A percentile compares a stretch with the other conserved stretches of the same genome.
Evolutionary conservation across 1,284 basidiomycete genomes (phyloP).

Genomic region (Ustilago lituana): DNA sequence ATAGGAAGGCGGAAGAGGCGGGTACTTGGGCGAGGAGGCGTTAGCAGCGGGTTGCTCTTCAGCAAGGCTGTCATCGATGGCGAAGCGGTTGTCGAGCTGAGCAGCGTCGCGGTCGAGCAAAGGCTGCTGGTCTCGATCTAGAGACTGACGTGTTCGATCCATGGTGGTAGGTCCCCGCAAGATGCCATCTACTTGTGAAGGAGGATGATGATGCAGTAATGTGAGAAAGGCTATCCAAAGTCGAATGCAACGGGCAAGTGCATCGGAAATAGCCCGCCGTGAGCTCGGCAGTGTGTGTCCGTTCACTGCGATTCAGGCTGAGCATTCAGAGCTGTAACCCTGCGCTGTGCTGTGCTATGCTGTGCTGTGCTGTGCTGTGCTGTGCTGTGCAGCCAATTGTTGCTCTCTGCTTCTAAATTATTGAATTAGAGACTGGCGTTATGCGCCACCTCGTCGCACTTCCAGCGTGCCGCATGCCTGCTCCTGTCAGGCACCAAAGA

Average conservation of each 20-base stretch:
- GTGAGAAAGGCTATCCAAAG: too few relatives aligned
- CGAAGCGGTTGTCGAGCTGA: constrained; percentile 51
- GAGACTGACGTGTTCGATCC: constrained; percentile 21
- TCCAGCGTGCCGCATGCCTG: too few relatives aligned
- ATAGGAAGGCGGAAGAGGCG: constrained; percentile 56
- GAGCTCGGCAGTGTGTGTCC: constrained; percentile 4
- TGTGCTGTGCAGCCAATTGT: neutral
- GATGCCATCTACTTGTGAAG: neutral
- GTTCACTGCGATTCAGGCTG: too few relatives aligned
- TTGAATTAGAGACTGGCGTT: too few relatives aligned
- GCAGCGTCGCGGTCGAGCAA: constrained; percentile 28
- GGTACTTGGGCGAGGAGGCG: constrained; percentile 47
- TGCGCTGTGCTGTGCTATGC: too few relatives aligned
- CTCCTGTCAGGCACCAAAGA: too few relatives aligned
- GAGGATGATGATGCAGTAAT: too few relatives aligned
- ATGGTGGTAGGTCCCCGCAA: constrained; percentile 10
- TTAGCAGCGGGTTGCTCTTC: constrained; percentile 22
- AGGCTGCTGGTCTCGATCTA: constrained; percentile 38
- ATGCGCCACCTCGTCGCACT: too few relatives aligned
- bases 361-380: constrained; percentile 6
- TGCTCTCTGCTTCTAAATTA: too few relatives aligned
- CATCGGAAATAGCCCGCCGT: neutral
- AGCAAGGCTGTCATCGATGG: constrained; percentile 51
- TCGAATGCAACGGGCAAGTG: too few relatives aligned
- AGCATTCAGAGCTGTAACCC: too few relatives aligned